A percentile compares a stretch with the other conserved stretches of the same genome.
phyloP scores from a whole-genome alignment of 169 alveolate genomes.

The Neospora caninum region DNA sequence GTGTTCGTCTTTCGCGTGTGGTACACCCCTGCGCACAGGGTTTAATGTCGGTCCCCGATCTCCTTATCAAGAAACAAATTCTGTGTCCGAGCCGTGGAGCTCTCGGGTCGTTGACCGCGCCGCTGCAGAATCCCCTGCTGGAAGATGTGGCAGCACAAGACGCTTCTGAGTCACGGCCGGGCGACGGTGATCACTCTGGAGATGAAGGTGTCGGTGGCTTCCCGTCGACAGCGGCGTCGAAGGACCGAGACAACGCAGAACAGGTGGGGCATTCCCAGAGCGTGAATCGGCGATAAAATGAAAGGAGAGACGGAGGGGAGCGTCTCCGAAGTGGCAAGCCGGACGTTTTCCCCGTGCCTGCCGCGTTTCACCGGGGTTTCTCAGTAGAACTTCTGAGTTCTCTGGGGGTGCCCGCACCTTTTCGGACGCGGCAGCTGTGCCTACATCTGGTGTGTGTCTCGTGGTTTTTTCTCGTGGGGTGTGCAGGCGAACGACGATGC shows the following conservation, averaged over 20 bases:
- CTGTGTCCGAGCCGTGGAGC: background rate
- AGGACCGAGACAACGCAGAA: background rate
- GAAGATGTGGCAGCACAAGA: background rate
- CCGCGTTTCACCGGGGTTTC: no score
- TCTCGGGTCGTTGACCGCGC: background rate
- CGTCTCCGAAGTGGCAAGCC: no score
- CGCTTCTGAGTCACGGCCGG: background rate
- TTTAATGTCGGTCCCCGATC: conserved; percentile 68
- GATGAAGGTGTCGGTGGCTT: background rate
- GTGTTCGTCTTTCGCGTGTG: no score
- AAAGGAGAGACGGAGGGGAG: conserved; percentile 14
- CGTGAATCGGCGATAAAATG: no score
- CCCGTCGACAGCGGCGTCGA: background rate
- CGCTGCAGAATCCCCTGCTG: conserved; percentile 54
- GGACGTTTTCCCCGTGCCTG: no score
- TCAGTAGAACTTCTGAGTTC: no score
- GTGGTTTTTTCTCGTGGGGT: no score
- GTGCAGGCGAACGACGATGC: background rate
- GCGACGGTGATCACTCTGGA: background rate
- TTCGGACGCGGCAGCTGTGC: no score
- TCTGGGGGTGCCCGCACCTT: no score
- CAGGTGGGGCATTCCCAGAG: background rate
- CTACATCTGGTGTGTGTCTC: background rate
- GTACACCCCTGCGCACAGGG: conserved; percentile 37
- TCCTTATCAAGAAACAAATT: conserved; percentile 54